Base-by-base conservation (phyloP, 768 basidiomycete species). In the Tricholoma sp. region DNA sequence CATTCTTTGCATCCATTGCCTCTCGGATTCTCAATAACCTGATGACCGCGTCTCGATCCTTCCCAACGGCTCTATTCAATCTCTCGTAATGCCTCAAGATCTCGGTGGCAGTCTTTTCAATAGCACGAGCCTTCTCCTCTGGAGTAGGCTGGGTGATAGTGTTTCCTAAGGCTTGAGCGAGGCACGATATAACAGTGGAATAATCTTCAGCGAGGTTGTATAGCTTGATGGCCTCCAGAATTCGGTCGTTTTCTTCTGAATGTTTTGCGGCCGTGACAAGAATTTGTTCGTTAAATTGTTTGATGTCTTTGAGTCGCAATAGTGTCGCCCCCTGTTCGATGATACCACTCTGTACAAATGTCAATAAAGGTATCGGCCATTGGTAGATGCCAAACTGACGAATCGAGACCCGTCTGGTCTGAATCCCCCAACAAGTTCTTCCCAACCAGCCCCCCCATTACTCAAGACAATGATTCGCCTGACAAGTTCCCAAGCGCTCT, bases 181-280 rank as follows among this genome's bases (percentile, higher is more conserved):
- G 86, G 53, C 91, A 91, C 6, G 84, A 79, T 41, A 98, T 83
- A 54, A 98, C 96, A 24, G 91, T 92, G 12, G 81, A 73, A 67
- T 94, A 94, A 60, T 95, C 90, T 33, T 91, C 91, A 1, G 95
- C 95, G 36, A 98, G 84, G 72, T 98, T 95, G 74, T 94, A 98
- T 44, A 99, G 76, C 67, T 94, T 93, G 74, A 98, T 94, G 2
- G 94, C 94, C 68, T 98, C 94, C 1, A 87, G 80, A 37, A 91
- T 79, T 32, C 90, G 88, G 64, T 92, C 86, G 64, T 94, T 94
- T 53, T 88, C 81, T 65, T 92, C 85, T 1, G 89, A 88, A 60
- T 91, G 80, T 31, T 80, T 80, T 0, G 96, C 96, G 0, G 95
- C 92, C 6, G 83, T 83, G 57, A 88, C 74, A 50, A 98, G 87